phyloP scores from a whole-genome alignment of 1,139 yeast species.

The Diutina sp. region DNA sequence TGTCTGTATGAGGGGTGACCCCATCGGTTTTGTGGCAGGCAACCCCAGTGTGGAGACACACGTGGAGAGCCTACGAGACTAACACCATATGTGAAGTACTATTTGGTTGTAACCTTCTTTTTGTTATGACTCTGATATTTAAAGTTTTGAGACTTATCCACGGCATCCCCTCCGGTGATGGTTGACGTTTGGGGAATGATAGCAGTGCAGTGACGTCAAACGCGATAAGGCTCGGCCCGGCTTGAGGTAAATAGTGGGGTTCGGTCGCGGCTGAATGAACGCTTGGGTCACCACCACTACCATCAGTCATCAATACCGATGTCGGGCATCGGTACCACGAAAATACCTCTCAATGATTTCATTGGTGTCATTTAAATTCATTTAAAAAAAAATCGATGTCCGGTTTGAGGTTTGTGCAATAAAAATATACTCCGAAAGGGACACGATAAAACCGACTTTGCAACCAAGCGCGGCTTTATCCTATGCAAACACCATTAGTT shows the following conservation, averaged over 20 bases:
- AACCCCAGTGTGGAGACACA: neutral
- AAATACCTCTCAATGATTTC: too few species aligned
- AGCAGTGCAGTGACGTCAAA: neutral
- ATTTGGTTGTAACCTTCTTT: too few species aligned
- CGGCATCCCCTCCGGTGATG: neutral
- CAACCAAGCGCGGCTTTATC: neutral
- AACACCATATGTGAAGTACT: too few species aligned
- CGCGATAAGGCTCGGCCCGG: neutral
- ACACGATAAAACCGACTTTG: neutral
- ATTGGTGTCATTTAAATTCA: too few species aligned
- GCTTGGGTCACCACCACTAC: neutral
- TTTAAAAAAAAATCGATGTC: too few species aligned
- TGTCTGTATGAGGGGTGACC: neutral
- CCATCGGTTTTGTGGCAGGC: neutral
- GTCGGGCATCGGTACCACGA: too few species aligned
- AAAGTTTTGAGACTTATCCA: neutral
- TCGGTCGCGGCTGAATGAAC: neutral
- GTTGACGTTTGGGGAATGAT: neutral
- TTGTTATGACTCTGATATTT: neutral
- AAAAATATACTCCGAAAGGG: neutral
- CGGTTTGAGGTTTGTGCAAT: too few species aligned
- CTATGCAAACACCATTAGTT: neutral
- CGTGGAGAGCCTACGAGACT: neutral
- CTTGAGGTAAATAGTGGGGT: neutral
- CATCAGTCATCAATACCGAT: neutral